Percentiles rank a stretch among this genome's conserved stretches.
Evolutionary conservation across 805 yeast genomes (phyloP).

Genomic region (Saccharomycopsis fermentans): DNA sequence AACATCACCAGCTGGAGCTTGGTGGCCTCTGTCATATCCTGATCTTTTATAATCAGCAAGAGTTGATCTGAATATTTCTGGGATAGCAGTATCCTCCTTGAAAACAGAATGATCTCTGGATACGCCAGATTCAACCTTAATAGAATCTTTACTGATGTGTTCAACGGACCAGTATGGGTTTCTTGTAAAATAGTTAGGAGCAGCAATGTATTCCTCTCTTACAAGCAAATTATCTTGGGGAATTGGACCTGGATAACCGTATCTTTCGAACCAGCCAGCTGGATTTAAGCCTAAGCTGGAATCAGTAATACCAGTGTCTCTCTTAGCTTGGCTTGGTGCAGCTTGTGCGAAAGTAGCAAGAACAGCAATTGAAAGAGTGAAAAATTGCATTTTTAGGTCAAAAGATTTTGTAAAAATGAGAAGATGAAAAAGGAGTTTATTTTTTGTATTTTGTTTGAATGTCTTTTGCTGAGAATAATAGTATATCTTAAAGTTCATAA

Average conservation of each 20-base stretch:
- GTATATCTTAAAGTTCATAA: background rate
- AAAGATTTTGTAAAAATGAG: background rate
- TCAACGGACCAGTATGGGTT: constrained; percentile 47
- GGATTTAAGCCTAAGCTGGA: constrained; percentile 9
- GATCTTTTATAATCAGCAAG: constrained; percentile 48
- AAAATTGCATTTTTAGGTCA: background rate
- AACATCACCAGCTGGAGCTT: constrained; percentile 59
- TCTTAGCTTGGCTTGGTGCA: constrained; percentile 1
- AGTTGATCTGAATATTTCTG: constrained; percentile 24
- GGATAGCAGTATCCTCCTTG: constrained; percentile 8
- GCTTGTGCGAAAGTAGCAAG: background rate
- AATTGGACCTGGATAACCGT: constrained; percentile 75
- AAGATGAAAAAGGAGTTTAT: background rate
- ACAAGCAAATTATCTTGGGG: constrained; percentile 45
- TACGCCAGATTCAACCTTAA: constrained; percentile 4
- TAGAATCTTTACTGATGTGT: constrained; percentile 14
- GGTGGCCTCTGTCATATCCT: constrained; percentile 57
- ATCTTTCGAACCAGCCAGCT: constrained; percentile 43
- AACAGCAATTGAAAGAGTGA: background rate
- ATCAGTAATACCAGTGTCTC: constrained; percentile 8
- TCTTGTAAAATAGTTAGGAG: constrained; percentile 57
- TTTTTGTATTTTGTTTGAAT: background rate
- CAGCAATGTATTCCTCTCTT: constrained; percentile 54
- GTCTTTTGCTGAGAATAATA: background rate
- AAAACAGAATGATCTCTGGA: constrained; percentile 11